phyloP scores from a whole-genome alignment of 148 eudicot species.

The Silene conica region DNA sequence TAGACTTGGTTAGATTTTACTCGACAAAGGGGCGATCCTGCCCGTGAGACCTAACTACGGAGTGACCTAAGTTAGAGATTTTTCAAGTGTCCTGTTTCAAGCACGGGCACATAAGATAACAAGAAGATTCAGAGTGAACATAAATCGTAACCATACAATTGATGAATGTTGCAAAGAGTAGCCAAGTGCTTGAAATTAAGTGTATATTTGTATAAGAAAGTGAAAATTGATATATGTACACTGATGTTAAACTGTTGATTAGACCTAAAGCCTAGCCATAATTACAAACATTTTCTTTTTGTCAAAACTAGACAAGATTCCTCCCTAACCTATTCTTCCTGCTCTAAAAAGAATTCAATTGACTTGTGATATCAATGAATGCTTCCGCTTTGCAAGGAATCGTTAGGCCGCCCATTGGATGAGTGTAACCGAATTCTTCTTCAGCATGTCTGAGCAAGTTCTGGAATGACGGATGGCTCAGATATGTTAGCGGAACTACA shows the following conservation, averaged over 20 bases:
- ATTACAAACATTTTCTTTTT: not conserved
- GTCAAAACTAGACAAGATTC: slow-evolving; percentile 2
- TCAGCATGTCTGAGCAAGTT: slow-evolving; percentile 39
- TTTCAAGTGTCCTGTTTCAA: not conserved
- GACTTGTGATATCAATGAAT: slow-evolving; percentile 35
- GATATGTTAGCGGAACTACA: slow-evolving; percentile 49
- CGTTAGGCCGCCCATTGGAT: slow-evolving; percentile 56
- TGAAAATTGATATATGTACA: slow-evolving; percentile 6
- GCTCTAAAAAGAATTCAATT: slow-evolving; percentile 16
- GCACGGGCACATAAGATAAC: not conserved
- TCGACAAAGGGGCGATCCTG: not conserved
- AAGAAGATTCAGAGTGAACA: not conserved
- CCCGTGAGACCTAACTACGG: not conserved
- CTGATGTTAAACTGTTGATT: not conserved
- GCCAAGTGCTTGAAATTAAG: not conserved
- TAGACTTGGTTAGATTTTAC: not conserved
- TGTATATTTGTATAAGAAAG: not conserved
- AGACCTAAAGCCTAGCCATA: not conserved
- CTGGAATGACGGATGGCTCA: slow-evolving; percentile 50
- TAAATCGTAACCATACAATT: not conserved
- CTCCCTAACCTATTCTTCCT: not conserved
- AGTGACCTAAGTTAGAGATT: not conserved
- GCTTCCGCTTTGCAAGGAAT: slow-evolving; percentile 50
- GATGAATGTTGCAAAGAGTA: not conserved
- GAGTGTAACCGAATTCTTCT: slow-evolving; percentile 53